Base-by-base conservation (phyloP, 83 land plant genomes). In the Picea mariana region DNA sequence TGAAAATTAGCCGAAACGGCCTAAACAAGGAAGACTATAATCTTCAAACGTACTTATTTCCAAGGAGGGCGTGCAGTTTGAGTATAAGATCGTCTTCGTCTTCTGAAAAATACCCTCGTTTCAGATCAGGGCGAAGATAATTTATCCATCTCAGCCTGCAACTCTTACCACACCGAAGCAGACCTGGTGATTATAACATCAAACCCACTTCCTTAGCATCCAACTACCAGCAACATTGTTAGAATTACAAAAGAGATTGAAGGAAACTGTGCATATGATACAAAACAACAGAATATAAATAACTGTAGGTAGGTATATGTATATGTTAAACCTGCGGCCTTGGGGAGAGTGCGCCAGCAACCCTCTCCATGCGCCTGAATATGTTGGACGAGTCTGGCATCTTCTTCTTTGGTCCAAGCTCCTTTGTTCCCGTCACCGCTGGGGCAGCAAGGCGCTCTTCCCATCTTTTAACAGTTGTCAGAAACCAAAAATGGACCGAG, bases 121-220 rank as follows among this genome's bases (percentile, higher is more conserved):
- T 80, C 49, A 80, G 40, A 24, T 65, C 81, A 4, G 72, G 82
- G n/a, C 75, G 38, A 6, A 80, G 47, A 80, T 80, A 67, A 42
- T 80, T 80, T 7, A n/a, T 64, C 82, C 82, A 66, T 42, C 82
- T 38, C 82, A 80, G 82, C 31, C 82, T 63, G 47, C 82, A 80
- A 65, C 82, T 80, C 27, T 80, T 80, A 2, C 82, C 75, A 21
- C 82, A 80, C 17, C 82, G 17, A 15, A 65, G 9, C 17, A 80
- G 82, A 2, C 82, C 82, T 80, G 82, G 24, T 66, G 24, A 12
- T 12, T 55, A 55, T 55, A 55, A 55, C 15, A 12, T 3, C 59
- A 55, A 12, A 55, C 59, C 59, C 59, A 12, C 3, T 55, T 55
- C 15, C 13, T 55, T 12, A 55, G 15, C 16, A 55, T 55, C 15